Base-by-base conservation (phyloP, 106 monocot genomes). In the Allium fistulosum region DNA sequence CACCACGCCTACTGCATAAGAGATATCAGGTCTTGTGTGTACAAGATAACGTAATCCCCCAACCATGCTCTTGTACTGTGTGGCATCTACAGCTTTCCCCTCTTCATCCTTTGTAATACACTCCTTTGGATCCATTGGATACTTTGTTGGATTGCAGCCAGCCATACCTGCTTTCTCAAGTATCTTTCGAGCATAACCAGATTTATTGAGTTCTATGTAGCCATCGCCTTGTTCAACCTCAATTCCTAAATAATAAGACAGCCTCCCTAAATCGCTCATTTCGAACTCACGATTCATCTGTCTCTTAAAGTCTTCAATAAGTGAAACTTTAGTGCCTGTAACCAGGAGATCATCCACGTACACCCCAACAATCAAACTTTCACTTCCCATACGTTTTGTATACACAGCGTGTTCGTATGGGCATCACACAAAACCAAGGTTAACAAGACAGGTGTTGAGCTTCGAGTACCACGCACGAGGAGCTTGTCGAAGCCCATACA, bases 141-240 rank as follows among this genome's bases (percentile, higher is more conserved):
- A 56, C n/a, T 56, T 56, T 56, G 55, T 56, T 11, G 55, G 55
- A 56, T 56, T 56, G 55, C 55, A 56, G n/a, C n/a, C 55, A 56
- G 14, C n/a, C 55, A 56, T 56, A 56, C 55, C 55, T 56, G 8
- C 55, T 56, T 13, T 11, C 55, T 56, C 55, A 2, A 56, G 55
- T 56, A 56, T 56, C n/a, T 56, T 56, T n/a, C n/a, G 11, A n/a
- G 55, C 7, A n/a, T 56, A 56, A 13, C 14, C 11, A n/a, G 55
- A 11, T 56, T 56, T 11, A 5, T 56, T 56, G 14, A 56, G 10
- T 56, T 11, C 11, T 11, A 56, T 56, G 55, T n/a, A 56, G 0
- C n/a, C 14, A 56, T 56, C n/a, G 14, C 55, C n/a, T 56, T 56
- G 55, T 7, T 56, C 55, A 11, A 56, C 55, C 4, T 56, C 55